phyloP scores from a whole-genome alignment of 441 rosid genomes.

The Theobroma grandiflorum region DNA sequence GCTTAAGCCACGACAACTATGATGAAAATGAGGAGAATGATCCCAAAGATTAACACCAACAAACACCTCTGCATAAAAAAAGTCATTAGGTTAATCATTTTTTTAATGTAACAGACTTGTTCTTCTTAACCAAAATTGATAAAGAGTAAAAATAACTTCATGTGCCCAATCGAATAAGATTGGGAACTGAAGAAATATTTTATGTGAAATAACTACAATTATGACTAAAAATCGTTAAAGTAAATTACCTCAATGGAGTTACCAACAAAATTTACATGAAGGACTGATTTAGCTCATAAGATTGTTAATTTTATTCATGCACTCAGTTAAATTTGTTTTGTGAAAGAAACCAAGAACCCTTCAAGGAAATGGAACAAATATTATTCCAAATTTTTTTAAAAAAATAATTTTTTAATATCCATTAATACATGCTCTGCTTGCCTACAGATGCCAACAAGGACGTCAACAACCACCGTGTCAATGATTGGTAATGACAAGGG shows the following conservation, averaged over 20 bases:
- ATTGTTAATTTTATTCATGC: background rate
- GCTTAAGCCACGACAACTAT: conserved; percentile 54
- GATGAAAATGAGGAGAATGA: conserved; percentile 60
- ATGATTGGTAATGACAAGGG: background rate
- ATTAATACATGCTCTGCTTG: background rate
- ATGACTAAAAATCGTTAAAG: background rate
- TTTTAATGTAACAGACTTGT: background rate
- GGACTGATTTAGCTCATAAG: background rate
- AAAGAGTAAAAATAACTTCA: background rate
- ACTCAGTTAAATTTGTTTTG: background rate
- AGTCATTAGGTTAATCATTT: background rate
- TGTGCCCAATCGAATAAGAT: background rate
- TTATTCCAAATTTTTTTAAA: background rate
- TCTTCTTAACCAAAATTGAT: background rate
- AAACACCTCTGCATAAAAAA: conserved; percentile 61
- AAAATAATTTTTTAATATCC: no score
- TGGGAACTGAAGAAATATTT: background rate
- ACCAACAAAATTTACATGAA: background rate
- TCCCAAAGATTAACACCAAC: conserved; percentile 64
- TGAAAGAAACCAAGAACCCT: background rate
- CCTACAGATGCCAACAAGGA: background rate
- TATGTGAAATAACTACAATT: background rate
- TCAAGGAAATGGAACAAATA: background rate
- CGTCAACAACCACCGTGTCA: background rate
- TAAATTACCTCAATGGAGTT: background rate